Conservation (phyloP, 163 green algal genomes). For the Coccomyxa subellipsoidea region DNA sequence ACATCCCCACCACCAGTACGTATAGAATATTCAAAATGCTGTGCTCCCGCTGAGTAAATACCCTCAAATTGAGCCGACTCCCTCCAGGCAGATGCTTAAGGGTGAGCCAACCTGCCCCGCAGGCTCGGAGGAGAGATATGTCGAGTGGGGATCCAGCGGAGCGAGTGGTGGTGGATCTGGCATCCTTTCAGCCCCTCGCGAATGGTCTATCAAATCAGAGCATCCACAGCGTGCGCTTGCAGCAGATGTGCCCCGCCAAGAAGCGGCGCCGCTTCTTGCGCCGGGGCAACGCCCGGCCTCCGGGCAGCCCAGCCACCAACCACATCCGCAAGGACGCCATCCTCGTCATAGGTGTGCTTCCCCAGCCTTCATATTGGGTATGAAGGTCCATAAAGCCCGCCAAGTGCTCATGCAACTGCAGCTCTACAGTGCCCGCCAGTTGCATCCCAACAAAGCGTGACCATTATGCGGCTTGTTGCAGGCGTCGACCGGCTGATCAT, state of each 20-base stretch:
- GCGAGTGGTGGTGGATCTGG: neutral
- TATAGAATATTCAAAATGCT: no score
- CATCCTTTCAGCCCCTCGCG: neutral
- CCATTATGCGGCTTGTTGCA: no score
- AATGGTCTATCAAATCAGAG: neutral
- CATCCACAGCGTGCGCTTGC: conserved; percentile 7
- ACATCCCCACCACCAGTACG: no score
- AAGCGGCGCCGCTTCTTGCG: neutral
- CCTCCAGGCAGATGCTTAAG: no score
- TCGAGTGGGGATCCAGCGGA: neutral
- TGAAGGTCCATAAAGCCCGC: neutral
- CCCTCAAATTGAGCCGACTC: no score
- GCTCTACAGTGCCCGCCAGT: no score
- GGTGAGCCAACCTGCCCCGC: neutral
- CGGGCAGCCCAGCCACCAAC: neutral
- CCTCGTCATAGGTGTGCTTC: neutral
- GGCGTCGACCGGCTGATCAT: neutral
- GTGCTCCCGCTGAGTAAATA: no score
- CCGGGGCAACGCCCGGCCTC: neutral
- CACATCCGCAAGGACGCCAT: conserved; percentile 4
- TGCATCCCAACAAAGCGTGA: no score
- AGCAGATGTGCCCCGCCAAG: conserved; percentile 7
- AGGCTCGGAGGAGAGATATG: neutral
- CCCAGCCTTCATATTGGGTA: neutral
- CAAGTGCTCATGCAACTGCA: neutral